These are phyloP conservation scores for Candida sakaeoensis DNA, from an alignment of 805 yeast species.

Conservation along the genomic window DNA sequence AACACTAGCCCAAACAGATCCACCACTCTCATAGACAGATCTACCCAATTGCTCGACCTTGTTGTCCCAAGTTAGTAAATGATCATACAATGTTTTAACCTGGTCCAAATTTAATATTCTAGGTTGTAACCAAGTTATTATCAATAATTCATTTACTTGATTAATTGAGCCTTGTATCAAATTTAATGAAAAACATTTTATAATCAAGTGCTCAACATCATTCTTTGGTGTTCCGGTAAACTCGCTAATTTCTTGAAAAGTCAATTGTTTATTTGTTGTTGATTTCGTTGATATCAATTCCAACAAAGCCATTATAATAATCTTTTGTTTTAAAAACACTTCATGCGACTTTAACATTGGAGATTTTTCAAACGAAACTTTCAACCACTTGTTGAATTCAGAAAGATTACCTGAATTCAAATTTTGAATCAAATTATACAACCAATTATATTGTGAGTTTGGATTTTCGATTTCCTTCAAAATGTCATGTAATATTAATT, in stretches of 20 bases:
- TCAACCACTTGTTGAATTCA: slow-evolving; percentile 52
- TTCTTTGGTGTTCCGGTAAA: slow-evolving; percentile 62
- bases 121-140: slow-evolving; percentile 94
- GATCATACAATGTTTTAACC: slow-evolving; percentile 68
- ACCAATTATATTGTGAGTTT: slow-evolving; percentile 58
- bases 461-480: slow-evolving; percentile 46
- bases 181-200: slow-evolving; percentile 84
- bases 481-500: slow-evolving; percentile 85
- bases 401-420: slow-evolving; percentile 76
- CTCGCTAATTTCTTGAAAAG: slow-evolving; percentile 68
- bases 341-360: slow-evolving; percentile 59
- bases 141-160: slow-evolving; percentile 74
- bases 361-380: slow-evolving; percentile 33
- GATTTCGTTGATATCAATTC: slow-evolving; percentile 80
- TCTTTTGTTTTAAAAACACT: slow-evolving; percentile 78
- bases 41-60: slow-evolving; percentile 61
- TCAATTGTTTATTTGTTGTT: slow-evolving; percentile 66
- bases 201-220: slow-evolving; percentile 85
- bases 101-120: slow-evolving; percentile 82
- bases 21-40: slow-evolving; percentile 36
- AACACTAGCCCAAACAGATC: slow-evolving; percentile 39
- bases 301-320: slow-evolving; percentile 85
- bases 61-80: slow-evolving; percentile 73
- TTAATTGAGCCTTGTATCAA: slow-evolving; percentile 87
- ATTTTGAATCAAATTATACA: slow-evolving; percentile 63